Evolutionary conservation across 495 filamentous ascomycete species (phyloP), one percentile per base, ranked within the genome.

Genomic region (Daldinia grandis): DNA sequence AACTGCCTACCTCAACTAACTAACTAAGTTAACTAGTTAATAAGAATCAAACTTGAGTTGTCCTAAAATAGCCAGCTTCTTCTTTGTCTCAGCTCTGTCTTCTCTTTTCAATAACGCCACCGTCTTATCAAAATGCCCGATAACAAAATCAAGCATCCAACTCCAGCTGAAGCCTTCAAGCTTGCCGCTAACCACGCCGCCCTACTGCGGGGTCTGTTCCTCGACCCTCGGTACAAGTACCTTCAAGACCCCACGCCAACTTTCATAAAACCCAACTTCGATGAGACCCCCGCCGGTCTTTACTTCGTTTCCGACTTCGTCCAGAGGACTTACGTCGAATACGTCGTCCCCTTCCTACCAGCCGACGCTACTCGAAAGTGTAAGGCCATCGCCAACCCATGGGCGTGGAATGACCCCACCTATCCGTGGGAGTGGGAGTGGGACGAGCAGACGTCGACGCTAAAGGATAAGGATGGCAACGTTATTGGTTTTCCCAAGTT

Each of bases 401-500:
- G 74, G 74, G 74, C 74, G 21, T 75, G 62, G 56, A 61, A 37
- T 25, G 74, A 75, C 49, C 50, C 68, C 14, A 62, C 60, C 44
- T 73, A 71, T 49, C 30, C 60, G 44, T 76, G 63, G 60, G 74
- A 75, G 31, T 76, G 72, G 74, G 65, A 63, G 38, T 76, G 72
- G 72, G 69, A 76, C 47, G 49, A 61, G 7, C 6, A 59, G 33
- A 62, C 72, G 7, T 73, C 78, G 24, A 74, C 79, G 64, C 78
- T 85, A 78, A 75, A 81, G 57, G 79, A 85, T 62, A 56, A 49
- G 0, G 59, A 37, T 24, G 82, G 82, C 38, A 79, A 82, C 21
- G 78, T 79, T 33, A 30, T 83, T 9, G 76, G 76, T 28, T 85
- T 84, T 54, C 74, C 74, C 7, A 65, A 38, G 57, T 54, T 75